A percentile compares a stretch with the other conserved stretches of the same genome.
Evolutionary conservation across 306 rosid genomes (phyloP).

Genomic region (Trifolium dubium): DNA sequence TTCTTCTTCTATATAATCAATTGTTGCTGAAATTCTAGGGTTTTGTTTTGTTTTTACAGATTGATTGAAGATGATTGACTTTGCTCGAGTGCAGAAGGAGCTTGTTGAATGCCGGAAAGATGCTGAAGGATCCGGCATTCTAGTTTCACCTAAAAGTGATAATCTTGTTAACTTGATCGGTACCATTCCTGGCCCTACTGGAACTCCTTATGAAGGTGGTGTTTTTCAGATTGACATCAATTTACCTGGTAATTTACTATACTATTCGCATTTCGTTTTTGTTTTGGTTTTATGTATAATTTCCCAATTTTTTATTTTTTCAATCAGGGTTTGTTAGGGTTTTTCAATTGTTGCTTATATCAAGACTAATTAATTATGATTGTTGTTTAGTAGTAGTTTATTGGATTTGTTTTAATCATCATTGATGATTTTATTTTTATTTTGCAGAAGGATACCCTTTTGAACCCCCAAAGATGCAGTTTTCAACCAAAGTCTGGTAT

Average conservation of each 20-base stretch:
- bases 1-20: neutral
- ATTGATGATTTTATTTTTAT: neutral
- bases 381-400: constrained; percentile 21
- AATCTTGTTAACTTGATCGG: constrained; percentile 69
- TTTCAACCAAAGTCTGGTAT: constrained; percentile 94
- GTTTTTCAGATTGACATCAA: constrained; percentile 86
- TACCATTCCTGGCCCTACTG: constrained; percentile 84
- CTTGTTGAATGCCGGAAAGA: constrained; percentile 87
- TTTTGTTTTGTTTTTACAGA: constrained; percentile 37
- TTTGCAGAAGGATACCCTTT: constrained; percentile 94
- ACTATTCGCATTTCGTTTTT: neutral
- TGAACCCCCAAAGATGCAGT: constrained; percentile 97
- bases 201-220: constrained; percentile 94
- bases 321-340: constrained; percentile 14
- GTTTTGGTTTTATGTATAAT: neutral
- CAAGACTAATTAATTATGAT: neutral
- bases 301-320: neutral
- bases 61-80: constrained; percentile 75
- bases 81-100: constrained; percentile 97
- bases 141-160: constrained; percentile 66
- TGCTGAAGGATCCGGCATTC: constrained; percentile 84
- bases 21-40: constrained; percentile 38
- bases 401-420: neutral
- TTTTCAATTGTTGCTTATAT: constrained; percentile 8
- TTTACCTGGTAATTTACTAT: constrained; percentile 61